Evolutionary conservation across 139 green algal species (phyloP), one percentile per base, ranked within the genome.

Genomic region (Chlamydomonas schloesseri): DNA sequence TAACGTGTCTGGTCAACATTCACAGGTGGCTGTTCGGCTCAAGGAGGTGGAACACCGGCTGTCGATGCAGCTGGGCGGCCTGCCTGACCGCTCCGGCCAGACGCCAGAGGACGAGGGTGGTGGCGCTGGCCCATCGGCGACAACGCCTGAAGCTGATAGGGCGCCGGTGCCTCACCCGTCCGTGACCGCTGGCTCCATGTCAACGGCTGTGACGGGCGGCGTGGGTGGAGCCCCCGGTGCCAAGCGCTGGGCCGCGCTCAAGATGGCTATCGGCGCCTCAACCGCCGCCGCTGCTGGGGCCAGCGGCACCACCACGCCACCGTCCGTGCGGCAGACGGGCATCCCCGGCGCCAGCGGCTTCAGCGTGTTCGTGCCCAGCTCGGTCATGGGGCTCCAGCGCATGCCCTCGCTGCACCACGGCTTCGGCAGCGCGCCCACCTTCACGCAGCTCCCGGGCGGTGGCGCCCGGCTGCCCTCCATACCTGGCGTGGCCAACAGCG

Each of bases 31-130:
- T 6, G 34, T 36, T 2, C 76, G 85, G 34, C 62, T 93, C 24
- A 71, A 74, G 47, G 84, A 91, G 42, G 85, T 91, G 17, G 90
- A 93, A 10, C 78, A 87, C 26, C 71, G 89, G 71, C 76, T 93
- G 67, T 21, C 55, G 8, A 23, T 74, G 50, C 83, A 89, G 57
- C 73, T 91, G 23, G 87, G 84, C 14, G n/a, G 29, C 36, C 24
- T n/a, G n/a, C n/a, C 42, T 8, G 42, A 50, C 42, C 42, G 42
- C 42, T 13, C 8, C 6, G 42, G 42, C 6, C 42, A 50, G 42
- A 50, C 42, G 42, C 42, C 42, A 50, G 42, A 50, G 5, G 42
- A 42, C 1, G 73, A n/a, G n/a, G 34, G 28, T 37, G 57, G n/a
- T n/a, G n/a, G n/a, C n/a, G n/a, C n/a, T n/a, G n/a, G 75, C 21